Base-by-base conservation (phyloP, 2,329 filamentous ascomycete species). In the Arachnomyces sp. region DNA sequence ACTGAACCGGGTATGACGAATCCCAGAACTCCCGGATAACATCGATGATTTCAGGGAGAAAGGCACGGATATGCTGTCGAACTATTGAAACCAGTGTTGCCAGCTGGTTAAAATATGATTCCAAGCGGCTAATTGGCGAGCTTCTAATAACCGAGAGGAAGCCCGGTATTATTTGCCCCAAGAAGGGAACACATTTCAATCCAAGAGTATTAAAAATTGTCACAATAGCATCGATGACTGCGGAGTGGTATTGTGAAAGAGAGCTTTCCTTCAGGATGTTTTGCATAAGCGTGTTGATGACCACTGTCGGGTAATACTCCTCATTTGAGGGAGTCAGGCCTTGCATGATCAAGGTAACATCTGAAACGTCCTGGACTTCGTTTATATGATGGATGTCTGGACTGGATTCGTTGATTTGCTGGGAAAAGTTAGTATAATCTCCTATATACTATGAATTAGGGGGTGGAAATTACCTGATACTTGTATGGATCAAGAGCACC, bases 291-390 rank as follows among this genome's bases (percentile, higher is more conserved):
- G 92, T 93, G 54, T 94, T 94, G 58, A 98, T 95, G 34, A 95
- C 92, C 13, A 98, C 88, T 0, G 92, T 98, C 1, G 92, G 92
- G 57, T 94, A 98, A 63, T 98, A 98, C 54, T 98, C 92, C 57
- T 98, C 94, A 56, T 86, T 94, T 0, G 90, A 96, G 0, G 92
- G 93, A 0, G 89, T 96, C 31, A 95, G 72, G 11, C 93, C 92
- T 31, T 86, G 88, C 90, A 98, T 98, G 73, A 98, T 96, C 20
- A 98, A 73, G 3, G 89, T 92, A 34, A 98, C 93, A 61, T 98
- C 92, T 0, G 90, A 94, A 53, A 94, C 72, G 7, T 71, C 68
- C 49, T 81, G 74, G n/a, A 76, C 71, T 56, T 82, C 79, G 34
- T 78, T 70, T 40, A 76, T 72, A 35, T 80, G 76, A 55, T 92